These are phyloP conservation scores for Stagonosporopsis tanaceti DNA, from an alignment of 2,329 filamentous ascomycete species.

Conservation along the genomic window DNA sequence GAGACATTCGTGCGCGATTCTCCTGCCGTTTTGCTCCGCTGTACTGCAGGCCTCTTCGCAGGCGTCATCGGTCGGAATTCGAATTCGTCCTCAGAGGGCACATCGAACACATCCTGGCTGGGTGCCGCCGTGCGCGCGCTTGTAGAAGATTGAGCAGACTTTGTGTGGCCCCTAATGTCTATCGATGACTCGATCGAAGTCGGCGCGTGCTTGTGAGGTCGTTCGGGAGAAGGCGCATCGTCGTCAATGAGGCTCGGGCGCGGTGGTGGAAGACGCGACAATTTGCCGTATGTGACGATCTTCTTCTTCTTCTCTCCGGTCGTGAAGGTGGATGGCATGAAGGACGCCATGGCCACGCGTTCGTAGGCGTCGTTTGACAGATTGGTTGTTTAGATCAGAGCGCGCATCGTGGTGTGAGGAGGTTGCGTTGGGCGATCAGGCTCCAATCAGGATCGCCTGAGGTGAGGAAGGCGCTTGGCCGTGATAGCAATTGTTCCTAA, in stretches of 20 bases:
- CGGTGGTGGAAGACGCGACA: conserved; percentile 36
- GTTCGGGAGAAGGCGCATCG: conserved; percentile 43
- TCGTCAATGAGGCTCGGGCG: conserved; percentile 22
- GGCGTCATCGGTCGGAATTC: conserved; percentile 12
- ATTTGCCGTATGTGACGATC: conserved; percentile 50
- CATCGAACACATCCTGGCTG: conserved; percentile 50
- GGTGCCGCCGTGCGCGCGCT: conserved; percentile 19
- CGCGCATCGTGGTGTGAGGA: conserved; percentile 33
- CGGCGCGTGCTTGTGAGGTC: conserved; percentile 36
- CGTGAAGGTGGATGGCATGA: conserved; percentile 40
- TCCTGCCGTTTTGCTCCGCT: conserved; percentile 21
- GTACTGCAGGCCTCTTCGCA: conserved; percentile 26
- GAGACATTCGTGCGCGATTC: conserved; percentile 20
- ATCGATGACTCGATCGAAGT: conserved; percentile 12
- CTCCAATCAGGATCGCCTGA: conserved; percentile 3
- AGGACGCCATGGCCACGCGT: conserved; percentile 31
- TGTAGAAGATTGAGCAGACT: conserved; percentile 5
- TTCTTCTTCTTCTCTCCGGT: conserved; percentile 48
- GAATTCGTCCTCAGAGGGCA: conserved; percentile 50
- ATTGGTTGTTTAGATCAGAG: conserved; percentile 27
- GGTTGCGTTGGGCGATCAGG: conserved; percentile 11
- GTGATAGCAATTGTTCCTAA: conserved; percentile 7
- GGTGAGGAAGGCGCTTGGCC: background rate
- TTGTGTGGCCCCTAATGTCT: conserved; percentile 7
- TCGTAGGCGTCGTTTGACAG: conserved; percentile 11